Conservation (phyloP, 495 filamentous ascomycete genomes). For the Tuber indicum region DNA sequence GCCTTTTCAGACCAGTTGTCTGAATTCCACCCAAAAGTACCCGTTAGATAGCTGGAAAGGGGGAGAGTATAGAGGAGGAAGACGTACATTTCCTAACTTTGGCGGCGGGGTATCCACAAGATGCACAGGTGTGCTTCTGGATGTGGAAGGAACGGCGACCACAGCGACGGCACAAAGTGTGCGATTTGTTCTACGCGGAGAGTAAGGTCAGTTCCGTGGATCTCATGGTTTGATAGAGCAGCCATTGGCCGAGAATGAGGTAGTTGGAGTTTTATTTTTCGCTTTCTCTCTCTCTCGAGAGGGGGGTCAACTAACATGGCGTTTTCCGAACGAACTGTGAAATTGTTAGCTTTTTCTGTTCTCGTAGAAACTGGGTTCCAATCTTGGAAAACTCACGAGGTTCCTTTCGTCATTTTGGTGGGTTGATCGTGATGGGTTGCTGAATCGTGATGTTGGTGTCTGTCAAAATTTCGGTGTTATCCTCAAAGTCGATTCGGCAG, state of each 20-base stretch:
- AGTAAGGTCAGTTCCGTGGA: slow-evolving; percentile 82
- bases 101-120: slow-evolving; percentile 94
- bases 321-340: slow-evolving; percentile 42
- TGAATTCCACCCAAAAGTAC: slow-evolving; percentile 46
- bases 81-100: slow-evolving; percentile 97
- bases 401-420: slow-evolving; percentile 41
- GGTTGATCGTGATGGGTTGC: slow-evolving; percentile 24
- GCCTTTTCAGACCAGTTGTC: slow-evolving; percentile 99
- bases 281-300: no score
- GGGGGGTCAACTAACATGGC: slow-evolving; percentile 37
- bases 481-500: slow-evolving; percentile 2
- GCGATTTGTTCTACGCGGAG: slow-evolving; percentile 99
- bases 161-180: slow-evolving; percentile 98
- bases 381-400: slow-evolving; percentile 37
- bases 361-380: background rate
- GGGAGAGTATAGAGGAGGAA: slow-evolving; percentile 7
- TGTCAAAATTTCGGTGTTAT: slow-evolving; percentile 29
- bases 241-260: background rate
- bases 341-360: slow-evolving; percentile 17
- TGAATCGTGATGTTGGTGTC: slow-evolving; percentile 23
- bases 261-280: slow-evolving; percentile 45
- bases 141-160: slow-evolving; percentile 96
- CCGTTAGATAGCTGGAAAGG: background rate
- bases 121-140: slow-evolving; percentile 97
- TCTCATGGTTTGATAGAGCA: background rate